A percentile compares a stretch with the other conserved stretches of the same genome.
Conservation (phyloP, 1,284 basidiomycete genomes). For the Trametes versicolor region DNA sequence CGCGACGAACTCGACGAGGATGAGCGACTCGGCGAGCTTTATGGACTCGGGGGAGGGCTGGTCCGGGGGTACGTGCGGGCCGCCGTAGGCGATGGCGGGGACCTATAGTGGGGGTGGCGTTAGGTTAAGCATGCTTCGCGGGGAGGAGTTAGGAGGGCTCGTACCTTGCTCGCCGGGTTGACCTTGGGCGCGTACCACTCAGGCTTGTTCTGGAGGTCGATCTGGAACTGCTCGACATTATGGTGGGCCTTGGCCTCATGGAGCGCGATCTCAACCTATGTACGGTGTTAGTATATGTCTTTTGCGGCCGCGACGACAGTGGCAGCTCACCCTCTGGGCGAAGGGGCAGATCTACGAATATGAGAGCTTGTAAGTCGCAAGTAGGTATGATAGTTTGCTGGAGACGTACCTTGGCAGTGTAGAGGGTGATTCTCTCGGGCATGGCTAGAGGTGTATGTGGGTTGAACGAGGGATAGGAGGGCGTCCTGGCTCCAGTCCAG, state of each 20-base stretch:
- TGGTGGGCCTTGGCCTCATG: slow-evolving; percentile 38
- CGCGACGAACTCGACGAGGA: slow-evolving; percentile 69
- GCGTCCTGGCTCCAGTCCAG: no score
- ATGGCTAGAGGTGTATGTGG: slow-evolving; percentile 18
- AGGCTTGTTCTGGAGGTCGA: slow-evolving; percentile 50
- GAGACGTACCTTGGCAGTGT: slow-evolving; percentile 35
- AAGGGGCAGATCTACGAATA: slow-evolving; percentile 19
- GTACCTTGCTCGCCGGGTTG: slow-evolving; percentile 52
- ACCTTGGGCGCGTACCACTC: slow-evolving; percentile 48
- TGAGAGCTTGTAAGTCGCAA: background rate
- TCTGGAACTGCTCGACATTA: slow-evolving; percentile 35
- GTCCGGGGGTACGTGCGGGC: slow-evolving; percentile 58
- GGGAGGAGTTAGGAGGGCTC: background rate
- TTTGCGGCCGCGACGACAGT: no score
- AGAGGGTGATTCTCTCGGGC: slow-evolving; percentile 35
- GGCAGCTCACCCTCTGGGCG: slow-evolving; percentile 13
- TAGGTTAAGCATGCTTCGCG: no score
- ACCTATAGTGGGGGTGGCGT: slow-evolving; percentile 43
- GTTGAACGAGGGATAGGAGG: background rate
- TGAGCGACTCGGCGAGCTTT: slow-evolving; percentile 69
- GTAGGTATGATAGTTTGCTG: no score
- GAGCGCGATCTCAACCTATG: slow-evolving; percentile 29
- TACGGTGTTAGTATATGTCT: no score
- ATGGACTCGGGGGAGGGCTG: slow-evolving; percentile 63
- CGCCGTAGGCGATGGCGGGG: slow-evolving; percentile 66